A percentile compares a stretch with the other conserved stretches of the same genome.
Conservation (phyloP, 495 filamentous ascomycete species). For the Usnea hakonensis region DNA sequence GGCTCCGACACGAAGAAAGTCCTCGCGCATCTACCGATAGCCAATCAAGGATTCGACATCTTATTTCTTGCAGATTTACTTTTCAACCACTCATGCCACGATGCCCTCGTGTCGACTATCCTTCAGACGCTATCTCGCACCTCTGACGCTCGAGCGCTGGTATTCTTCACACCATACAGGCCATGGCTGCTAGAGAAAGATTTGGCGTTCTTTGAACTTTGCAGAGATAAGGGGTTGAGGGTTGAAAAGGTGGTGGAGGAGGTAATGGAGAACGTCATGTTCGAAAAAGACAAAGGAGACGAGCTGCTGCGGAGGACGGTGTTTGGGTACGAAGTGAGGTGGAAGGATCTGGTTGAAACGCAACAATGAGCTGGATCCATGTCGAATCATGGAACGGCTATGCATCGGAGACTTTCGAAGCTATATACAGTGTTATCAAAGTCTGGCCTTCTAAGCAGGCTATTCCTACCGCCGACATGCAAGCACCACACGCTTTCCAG, state of each 20-base stretch:
- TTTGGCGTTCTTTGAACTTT: conserved; percentile 74
- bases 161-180: conserved; percentile 90
- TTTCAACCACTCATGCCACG: conserved; percentile 82
- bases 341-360: conserved; percentile 1
- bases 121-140: conserved; percentile 49
- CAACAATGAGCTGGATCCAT: not conserved
- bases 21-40: conserved; percentile 26
- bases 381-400: not conserved
- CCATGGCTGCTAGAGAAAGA: conserved; percentile 83
- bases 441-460: not conserved
- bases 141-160: conserved; percentile 56
- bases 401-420: not conserved
- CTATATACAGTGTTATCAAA: not conserved
- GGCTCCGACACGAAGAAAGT: conserved; percentile 50
- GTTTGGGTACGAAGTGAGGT: conserved; percentile 62
- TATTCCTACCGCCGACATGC: not conserved
- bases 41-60: conserved; percentile 55
- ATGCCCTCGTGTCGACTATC: conserved; percentile 64
- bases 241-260: conserved; percentile 76
- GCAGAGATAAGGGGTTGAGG: conserved; percentile 54
- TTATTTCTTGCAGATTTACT: conserved; percentile 81
- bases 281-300: conserved; percentile 80
- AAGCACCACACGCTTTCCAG: not conserved
- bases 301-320: conserved; percentile 68
- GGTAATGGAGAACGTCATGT: conserved; percentile 74